Evolutionary conservation across 139 green algal species (phyloP).

Genomic region (Nannochloris sp.): DNA sequence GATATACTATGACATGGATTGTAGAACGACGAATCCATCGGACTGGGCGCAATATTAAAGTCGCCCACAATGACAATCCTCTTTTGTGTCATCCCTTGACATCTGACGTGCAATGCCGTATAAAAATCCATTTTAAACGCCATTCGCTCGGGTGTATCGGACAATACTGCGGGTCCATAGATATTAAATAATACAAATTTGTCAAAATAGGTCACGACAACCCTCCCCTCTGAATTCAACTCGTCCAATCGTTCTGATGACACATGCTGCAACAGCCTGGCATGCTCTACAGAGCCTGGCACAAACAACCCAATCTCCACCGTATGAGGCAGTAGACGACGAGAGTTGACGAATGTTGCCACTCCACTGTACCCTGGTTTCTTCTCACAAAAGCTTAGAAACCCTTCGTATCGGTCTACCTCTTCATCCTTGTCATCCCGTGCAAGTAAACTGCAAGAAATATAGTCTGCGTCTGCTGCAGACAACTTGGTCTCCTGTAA

Average conservation of each 20-base stretch:
- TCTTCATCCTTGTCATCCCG: too few relatives aligned
- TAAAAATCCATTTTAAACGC: constrained; percentile 37
- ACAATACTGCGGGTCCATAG: constrained; percentile 40
- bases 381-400: constrained; percentile 37
- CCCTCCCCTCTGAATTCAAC: constrained; percentile 47
- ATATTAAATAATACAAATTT: constrained; percentile 54
- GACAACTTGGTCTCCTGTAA: constrained; percentile 58
- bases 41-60: constrained; percentile 56
- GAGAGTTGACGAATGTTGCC: constrained; percentile 42
- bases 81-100: constrained; percentile 16
- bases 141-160: constrained; percentile 25
- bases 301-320: constrained; percentile 44
- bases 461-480: constrained; percentile 14
- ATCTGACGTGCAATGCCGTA: constrained; percentile 32
- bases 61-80: constrained; percentile 58
- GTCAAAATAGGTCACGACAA: constrained; percentile 48
- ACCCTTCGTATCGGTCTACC: constrained; percentile 44
- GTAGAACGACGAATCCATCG: constrained; percentile 27
- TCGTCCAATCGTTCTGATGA: constrained; percentile 18
- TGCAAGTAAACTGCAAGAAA: constrained; percentile 3
- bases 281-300: background rate
- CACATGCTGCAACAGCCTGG: background rate
- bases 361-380: constrained; percentile 45
- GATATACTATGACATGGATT: background rate
- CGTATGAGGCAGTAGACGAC: constrained; percentile 16